A percentile compares a stretch with the other conserved stretches of the same genome.
Conservation (phyloP, 2,329 filamentous ascomycete genomes). For the Nannizzia gypsea region DNA sequence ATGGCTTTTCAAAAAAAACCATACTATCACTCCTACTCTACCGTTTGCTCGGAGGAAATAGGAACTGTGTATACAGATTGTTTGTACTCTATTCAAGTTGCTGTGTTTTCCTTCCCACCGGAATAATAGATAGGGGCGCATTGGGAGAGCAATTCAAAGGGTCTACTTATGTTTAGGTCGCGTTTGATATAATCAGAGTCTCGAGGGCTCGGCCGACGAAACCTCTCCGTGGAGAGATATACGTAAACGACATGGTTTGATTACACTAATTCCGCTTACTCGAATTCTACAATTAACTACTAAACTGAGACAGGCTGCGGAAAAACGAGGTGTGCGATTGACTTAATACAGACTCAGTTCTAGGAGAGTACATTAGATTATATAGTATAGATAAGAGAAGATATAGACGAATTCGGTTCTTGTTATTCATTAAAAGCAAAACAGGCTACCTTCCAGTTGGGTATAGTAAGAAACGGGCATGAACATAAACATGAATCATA, state of each 20-base stretch:
- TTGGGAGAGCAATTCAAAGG: background rate
- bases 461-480: conserved; percentile 2
- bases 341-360: no score
- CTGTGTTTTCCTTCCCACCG: background rate
- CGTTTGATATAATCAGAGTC: background rate
- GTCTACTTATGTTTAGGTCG: background rate
- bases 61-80: background rate
- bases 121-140: background rate
- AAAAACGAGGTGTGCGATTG: background rate
- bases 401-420: background rate
- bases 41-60: background rate
- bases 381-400: background rate
- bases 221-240: no score
- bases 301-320: background rate
- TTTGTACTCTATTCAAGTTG: background rate
- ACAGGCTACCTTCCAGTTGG: background rate
- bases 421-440: background rate
- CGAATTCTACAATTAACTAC: no score
- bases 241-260: no score
- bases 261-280: no score
- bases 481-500: background rate
- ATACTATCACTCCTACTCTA: background rate
- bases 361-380: background rate
- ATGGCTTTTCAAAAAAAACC: background rate
- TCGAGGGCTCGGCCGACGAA: no score